Evolutionary conservation across 2,329 filamentous ascomycete species (phyloP).

Genomic region (Sarocladium brachiariae): DNA sequence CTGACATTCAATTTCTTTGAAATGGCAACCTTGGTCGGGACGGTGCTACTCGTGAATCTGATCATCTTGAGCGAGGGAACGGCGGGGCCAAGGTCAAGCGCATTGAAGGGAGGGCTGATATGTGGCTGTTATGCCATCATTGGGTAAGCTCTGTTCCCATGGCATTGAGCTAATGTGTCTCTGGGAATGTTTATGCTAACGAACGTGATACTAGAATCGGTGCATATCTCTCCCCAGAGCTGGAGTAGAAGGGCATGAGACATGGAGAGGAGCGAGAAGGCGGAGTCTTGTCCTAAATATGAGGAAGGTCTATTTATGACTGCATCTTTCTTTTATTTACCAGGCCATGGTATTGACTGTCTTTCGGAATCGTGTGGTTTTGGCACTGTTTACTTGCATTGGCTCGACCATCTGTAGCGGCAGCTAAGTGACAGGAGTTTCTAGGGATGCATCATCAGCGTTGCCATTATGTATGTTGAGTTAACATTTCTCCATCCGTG

Average conservation of each 20-base stretch:
- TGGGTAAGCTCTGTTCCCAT: slow-evolving; percentile 23
- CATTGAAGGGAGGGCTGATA: slow-evolving; percentile 48
- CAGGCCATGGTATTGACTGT: neutral
- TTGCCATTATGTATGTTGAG: too few relatives aligned
- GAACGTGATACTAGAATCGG: neutral
- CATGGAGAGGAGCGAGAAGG: too few relatives aligned
- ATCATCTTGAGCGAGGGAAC: slow-evolving; percentile 66
- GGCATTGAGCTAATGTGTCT: neutral
- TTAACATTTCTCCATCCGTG: neutral
- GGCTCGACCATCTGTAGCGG: neutral
- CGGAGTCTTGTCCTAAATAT: too few relatives aligned
- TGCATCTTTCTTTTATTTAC: neutral
- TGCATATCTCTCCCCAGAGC: slow-evolving; percentile 4
- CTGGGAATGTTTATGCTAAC: neutral
- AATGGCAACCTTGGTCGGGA: slow-evolving; percentile 65
- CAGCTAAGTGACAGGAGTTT: slow-evolving; percentile 7
- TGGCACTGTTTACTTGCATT: slow-evolving; percentile 4
- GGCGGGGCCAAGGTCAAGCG: slow-evolving; percentile 51
- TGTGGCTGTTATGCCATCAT: slow-evolving; percentile 49
- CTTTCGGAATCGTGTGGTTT: too few relatives aligned
- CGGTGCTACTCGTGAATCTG: slow-evolving; percentile 66
- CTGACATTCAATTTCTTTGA: slow-evolving; percentile 71
- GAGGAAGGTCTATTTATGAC: too few relatives aligned
- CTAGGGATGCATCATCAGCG: neutral
- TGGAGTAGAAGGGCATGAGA: slow-evolving; percentile 5